Evolutionary conservation across 805 yeast genomes (phyloP), one percentile per base, ranked within the genome.

Genomic region (Lipomyces orientalis): DNA sequence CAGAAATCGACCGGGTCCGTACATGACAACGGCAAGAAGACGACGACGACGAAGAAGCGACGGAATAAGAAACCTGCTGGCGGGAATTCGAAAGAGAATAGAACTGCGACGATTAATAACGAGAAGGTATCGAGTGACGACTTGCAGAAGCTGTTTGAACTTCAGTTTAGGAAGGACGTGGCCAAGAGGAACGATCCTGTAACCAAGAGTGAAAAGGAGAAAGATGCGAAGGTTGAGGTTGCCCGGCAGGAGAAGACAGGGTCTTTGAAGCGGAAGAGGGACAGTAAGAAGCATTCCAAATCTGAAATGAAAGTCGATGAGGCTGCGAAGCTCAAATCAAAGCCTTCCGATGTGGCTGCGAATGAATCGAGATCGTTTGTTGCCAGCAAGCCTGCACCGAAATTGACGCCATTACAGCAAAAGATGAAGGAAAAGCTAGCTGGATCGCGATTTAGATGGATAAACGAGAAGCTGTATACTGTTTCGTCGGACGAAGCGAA

Each of bases 381-480:
- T 5, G 16, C 16, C 16, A 43, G n/a, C 49, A 29, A 46, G 58
- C 46, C 59, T 8, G 37, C 39, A 19, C 52, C 49, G 51, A 56
- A 87, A 58, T 79, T 93, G 63, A 91, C 97, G 0, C 96, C 97
- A 19, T 80, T 93, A 70, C 99, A 95, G 79, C 90, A 90, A 75
- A 95, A 95, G 76, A 94, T 95, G 98, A 87, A 92, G 88, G 92
- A 91, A 58, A 95, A 95, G 77, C 84, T 95, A 54, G 87, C 96
- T 1, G 99, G 99, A 0, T 92, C 98, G 0, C 83, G 99, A 73
- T 95, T 95, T 81, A 85, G 99, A 78, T 95, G 98, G 98, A 95
- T 95, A 76, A 95, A 95, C 77, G 99, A 95, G 79, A 97, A 94
- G 76, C 81, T 95, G n/a, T 95, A 95, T 76, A 95, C 98, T 0